Conservation (phyloP, 148 eudicot genomes). For the Camellia sinensis region DNA sequence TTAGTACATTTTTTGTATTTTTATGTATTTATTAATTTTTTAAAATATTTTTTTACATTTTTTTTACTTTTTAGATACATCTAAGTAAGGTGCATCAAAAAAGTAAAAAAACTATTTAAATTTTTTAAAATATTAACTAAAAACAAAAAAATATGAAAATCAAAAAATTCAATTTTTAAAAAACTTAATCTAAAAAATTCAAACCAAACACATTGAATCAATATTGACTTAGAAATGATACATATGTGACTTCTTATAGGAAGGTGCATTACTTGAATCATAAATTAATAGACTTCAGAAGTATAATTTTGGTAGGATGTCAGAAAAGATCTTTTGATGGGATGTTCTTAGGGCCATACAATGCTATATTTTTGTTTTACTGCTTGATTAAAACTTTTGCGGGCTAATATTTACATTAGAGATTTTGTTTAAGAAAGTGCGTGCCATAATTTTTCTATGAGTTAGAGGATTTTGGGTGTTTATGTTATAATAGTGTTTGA, state of each 20-base stretch:
- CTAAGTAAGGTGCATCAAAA: no score
- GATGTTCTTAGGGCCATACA: background rate
- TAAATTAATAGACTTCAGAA: background rate
- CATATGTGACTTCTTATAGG: background rate
- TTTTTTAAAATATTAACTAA: no score
- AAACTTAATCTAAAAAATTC: no score
- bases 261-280: constrained; percentile 1
- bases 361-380: background rate
- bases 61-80: no score
- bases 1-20: no score
- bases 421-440: background rate
- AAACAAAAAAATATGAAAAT: no score
- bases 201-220: no score
- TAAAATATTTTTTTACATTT: no score
- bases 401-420: background rate
- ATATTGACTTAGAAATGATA: background rate
- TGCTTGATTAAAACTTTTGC: background rate
- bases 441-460: background rate
- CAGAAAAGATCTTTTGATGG: constrained; percentile 1
- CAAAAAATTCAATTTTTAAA: no score
- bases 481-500: background rate
- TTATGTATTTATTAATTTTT: no score
- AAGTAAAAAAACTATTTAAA: no score
- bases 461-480: background rate
- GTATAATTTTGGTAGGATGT: background rate